A percentile compares a stretch with the other conserved stretches of the same genome.
Evolutionary conservation across 148 eudicot species (phyloP).

Genomic region (Vaccinium corymbosum): DNA sequence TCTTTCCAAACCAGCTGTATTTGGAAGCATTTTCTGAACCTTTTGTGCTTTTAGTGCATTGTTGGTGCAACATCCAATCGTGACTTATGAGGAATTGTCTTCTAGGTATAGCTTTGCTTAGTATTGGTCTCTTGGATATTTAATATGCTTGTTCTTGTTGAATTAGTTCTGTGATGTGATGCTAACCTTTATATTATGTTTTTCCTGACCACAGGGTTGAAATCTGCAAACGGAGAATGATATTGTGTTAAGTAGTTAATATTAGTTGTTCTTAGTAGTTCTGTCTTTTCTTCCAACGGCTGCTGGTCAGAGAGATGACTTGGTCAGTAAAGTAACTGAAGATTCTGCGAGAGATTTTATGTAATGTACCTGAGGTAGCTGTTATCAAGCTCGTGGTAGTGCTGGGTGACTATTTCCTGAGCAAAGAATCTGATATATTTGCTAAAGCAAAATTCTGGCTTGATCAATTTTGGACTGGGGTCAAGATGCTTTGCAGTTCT

Average conservation of each 20-base stretch:
- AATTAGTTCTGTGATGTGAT: neutral
- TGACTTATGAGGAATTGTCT: conserved; percentile 36
- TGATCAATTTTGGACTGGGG: conserved; percentile 20
- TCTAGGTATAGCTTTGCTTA: conserved; percentile 31
- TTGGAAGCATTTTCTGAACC: neutral
- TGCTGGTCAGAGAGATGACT: conserved; percentile 27
- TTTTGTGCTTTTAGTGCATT: conserved; percentile 33
- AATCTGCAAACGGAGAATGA: conserved; percentile 32
- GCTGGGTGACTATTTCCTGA: conserved; percentile 24
- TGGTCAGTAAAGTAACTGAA: neutral
- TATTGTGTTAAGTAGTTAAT: conserved; percentile 26
- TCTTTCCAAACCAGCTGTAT: neutral
- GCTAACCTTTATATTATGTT: conserved; percentile 2
- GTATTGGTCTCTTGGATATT: neutral
- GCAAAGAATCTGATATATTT: conserved; percentile 5
- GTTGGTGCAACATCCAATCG: conserved; percentile 21
- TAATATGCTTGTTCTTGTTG: neutral
- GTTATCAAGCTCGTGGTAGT: conserved; percentile 27
- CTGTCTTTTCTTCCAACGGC: conserved; percentile 30
- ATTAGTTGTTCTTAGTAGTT: conserved; percentile 30
- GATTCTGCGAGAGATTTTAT: conserved; percentile 11
- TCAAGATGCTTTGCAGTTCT: conserved; percentile 49
- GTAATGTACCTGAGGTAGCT: conserved; percentile 18
- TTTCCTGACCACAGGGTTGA: conserved; percentile 43
- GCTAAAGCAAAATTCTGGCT: conserved; percentile 7